Percentiles rank a stretch among this genome's conserved stretches.
phyloP scores from a whole-genome alignment of 345 rosid species.

The Trapa bicornis region DNA sequence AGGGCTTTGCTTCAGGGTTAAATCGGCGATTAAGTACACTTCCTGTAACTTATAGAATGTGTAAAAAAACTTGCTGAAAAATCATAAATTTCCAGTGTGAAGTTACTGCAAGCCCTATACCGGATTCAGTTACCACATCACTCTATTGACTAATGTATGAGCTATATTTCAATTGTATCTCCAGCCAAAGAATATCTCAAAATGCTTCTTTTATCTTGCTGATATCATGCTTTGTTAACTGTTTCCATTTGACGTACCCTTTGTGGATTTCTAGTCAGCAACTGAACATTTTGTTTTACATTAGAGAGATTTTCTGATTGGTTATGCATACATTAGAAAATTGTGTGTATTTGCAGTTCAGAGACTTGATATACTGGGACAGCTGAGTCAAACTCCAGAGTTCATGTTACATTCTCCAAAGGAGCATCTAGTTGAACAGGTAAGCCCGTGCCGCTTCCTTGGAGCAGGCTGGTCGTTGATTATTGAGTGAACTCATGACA shows the following conservation, averaged over 20 bases:
- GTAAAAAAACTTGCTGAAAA: background rate
- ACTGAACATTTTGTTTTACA: background rate
- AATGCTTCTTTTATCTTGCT: background rate
- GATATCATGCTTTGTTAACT: background rate
- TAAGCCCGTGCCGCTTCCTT: constrained; percentile 11
- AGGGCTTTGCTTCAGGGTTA: background rate
- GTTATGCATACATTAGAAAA: constrained; percentile 4
- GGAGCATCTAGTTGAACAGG: constrained; percentile 67
- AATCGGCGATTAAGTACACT: background rate
- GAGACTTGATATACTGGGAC: constrained; percentile 17
- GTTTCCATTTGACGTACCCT: background rate
- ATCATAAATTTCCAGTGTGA: background rate
- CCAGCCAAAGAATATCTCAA: background rate
- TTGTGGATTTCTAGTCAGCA: background rate
- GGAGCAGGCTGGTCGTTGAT: background rate
- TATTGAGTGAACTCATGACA: background rate
- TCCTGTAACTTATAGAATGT: background rate
- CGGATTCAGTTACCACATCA: background rate
- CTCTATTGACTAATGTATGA: background rate
- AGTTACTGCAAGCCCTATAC: background rate
- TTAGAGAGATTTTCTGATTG: background rate
- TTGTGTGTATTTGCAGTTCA: constrained; percentile 31
- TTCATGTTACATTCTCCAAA: constrained; percentile 47
- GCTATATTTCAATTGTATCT: background rate
- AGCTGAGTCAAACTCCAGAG: constrained; percentile 24